Evolutionary conservation across 2,329 filamentous ascomycete species (phyloP), one percentile per base, ranked within the genome.

Genomic region (Exophiala xenobiotica): DNA sequence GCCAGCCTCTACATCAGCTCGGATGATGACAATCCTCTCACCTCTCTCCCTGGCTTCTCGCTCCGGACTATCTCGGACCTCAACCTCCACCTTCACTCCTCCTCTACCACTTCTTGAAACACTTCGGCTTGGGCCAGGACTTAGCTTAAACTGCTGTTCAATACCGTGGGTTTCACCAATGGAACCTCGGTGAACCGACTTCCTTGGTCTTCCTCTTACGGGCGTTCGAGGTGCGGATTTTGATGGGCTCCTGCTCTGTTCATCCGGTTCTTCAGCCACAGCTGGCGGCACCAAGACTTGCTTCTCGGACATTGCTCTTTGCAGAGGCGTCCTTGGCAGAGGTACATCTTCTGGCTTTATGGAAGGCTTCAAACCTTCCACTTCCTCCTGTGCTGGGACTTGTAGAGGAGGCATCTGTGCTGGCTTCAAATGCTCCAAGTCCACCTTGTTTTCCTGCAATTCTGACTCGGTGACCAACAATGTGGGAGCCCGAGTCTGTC

Each of bases 41-140:
- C 57, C 53, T 33, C 49, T 49, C 4, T 57, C 49, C 27, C 54
- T 46, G 6, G 51, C 53, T 42, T 55, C 56, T 20, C 57, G 51
- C 26, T 54, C 59, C 16, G 59, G 59, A 45, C 58, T 59, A 29
- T 55, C 52, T 14, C 60, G 54, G 19, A 60, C 51, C 46, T 60
- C 53, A 14, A 62, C 55, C 39, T 60, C 54, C 18, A 62, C 50
- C n/a, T 53, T 56, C 39, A 62, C 37, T 19, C 53, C 50, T 19
- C 48, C 39, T 9, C 52, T 35, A 20, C 57, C 52, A 9, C 48
- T 55, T 31, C 46, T 52, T 8, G 60, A 61, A 6, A 33, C 49
- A 39, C 56, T 59, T 12, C 58, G 58, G 47, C 51, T 57, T 14
- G 49, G 51, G 2, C 39, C 43, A 14, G 50, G 52, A 40, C 53